Evolutionary conservation across 257 asterid genomes (phyloP).

Genomic region (Prunella vulgaris): DNA sequence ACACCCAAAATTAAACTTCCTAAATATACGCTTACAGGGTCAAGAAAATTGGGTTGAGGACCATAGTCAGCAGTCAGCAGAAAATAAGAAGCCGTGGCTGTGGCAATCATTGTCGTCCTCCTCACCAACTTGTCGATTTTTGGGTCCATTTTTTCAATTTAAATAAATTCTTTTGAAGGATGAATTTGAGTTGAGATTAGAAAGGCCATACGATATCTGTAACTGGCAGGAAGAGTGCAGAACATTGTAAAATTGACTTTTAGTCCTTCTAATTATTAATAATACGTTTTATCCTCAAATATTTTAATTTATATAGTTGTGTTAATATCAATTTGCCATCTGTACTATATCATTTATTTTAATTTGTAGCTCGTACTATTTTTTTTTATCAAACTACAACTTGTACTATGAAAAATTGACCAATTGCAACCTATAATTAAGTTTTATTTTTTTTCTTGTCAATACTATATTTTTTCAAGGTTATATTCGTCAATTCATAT

Average conservation of each 20-base stretch:
- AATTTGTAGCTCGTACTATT: no score
- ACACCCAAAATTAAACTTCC: background rate
- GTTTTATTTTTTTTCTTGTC: no score
- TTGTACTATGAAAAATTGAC: no score
- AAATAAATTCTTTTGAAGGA: background rate
- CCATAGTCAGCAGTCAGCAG: constrained; percentile 94
- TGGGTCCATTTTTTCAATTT: constrained; percentile 46
- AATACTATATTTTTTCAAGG: no score
- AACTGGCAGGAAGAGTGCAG: constrained; percentile 18
- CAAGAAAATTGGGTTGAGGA: constrained; percentile 68
- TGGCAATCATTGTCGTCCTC: constrained; percentile 76
- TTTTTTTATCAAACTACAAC: no score
- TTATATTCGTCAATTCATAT: no score
- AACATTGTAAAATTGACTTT: background rate
- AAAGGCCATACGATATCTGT: background rate
- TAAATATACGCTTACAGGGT: constrained; percentile 50
- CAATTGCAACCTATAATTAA: no score
- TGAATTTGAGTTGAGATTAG: background rate
- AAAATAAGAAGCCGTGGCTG: constrained; percentile 71
- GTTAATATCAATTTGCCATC: no score
- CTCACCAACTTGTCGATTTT: constrained; percentile 63
- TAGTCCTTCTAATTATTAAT: background rate
- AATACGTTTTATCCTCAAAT: background rate
- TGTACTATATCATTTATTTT: no score
- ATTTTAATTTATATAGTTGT: no score